Base-by-base conservation (phyloP, 768 basidiomycete species). In the Boletus rubropictus region DNA sequence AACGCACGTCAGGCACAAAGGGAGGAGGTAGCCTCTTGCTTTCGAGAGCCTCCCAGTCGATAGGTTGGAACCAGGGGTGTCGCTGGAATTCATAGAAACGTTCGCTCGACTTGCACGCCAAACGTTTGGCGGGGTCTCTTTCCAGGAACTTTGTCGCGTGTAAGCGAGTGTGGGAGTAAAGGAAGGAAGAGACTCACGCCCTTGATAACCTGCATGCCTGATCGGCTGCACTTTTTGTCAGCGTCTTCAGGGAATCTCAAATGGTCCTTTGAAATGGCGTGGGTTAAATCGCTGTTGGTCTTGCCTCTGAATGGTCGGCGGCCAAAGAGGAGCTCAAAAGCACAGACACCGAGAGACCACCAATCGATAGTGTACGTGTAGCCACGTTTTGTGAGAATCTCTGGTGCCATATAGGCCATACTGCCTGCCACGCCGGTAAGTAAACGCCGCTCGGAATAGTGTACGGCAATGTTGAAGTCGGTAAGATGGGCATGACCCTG, bases 401-500 rank as follows among this genome's bases (percentile, higher is more conserved):
- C 84, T 3, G 85, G 86, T 34, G 86, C 94, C 95, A 99, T 99
- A 65, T 99, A 99, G 3, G 95, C 95, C 94, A 98, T 95, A 42
- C 91, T 95, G 8, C 95, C 95, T 20, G 95, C 95, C 0, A 99
- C 88, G 20, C 93, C 92, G 11, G 88, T 93, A 21, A 87, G 67
- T 28, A 92, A 69, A 48, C 86, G 79, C 46, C 89, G 78, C 48
- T 96, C 92, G 5, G 85, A 82, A 62, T 89, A 98, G 66, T 99
- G 95, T 7, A 98, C 92, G 14, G 95, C 95, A 49, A 99, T 99
- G 65, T 99, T 99, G 69, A 99, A 96, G 65, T 99, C 95, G 0
- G 87, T 98, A 52, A 99, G 74, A 66, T 99, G 95, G 7, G 94
- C 94, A 59, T 99, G 93, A 2, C 95, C 95, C 41, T 79, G 76